Base-by-base conservation (phyloP, 2,329 filamentous ascomycete genomes). In the Lecanicillium sp. region DNA sequence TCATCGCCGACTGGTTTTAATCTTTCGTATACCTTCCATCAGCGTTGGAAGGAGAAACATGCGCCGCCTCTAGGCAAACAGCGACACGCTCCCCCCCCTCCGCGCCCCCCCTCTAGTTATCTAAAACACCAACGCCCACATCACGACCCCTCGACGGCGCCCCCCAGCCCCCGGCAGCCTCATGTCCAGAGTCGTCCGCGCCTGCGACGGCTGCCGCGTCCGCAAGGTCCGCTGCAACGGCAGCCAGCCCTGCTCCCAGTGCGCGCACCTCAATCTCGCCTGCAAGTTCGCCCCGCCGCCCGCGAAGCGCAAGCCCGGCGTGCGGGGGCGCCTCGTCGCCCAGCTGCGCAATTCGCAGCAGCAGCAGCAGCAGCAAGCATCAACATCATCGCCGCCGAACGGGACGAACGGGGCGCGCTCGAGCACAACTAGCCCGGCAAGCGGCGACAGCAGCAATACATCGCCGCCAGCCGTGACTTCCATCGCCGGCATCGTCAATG, bases 151-250 rank as follows among this genome's bases (percentile, higher is more conserved):
- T n/a, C n/a, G n/a, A n/a, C n/a, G n/a, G n/a, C n/a, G n/a, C n/a
- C n/a, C n/a, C n/a, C n/a, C 33, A 37, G 8, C 11, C 37, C 6
- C 11, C 37, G 5, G 6, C 37, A 14, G 6, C 38, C 7, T 15
- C 15, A 51, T 51, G 49, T 38, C 44, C 12, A 38, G 49, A 27
- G 49, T 48, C 26, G 20, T 45, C 20, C 59, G 58, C 37, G 66
- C 66, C 47, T 68, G 66, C 54, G 64, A 68, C 50, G 63, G 63
- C 39, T 68, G 66, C 51, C 62, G 66, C 30, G 54, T 67, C 44
- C 62, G 66, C 43, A 68, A 68, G 52, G 66, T 68, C 29, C 62
- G 60, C 44, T 68, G 66, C 54, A 67, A 61, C 39, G 62, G 61
- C 48, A 49, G 51, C 17, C 53, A 54, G 35, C 66, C 66, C 1